These are phyloP conservation scores for Coriaria nepalensis DNA, from an alignment of 306 rosid species.

Conservation along the genomic window DNA sequence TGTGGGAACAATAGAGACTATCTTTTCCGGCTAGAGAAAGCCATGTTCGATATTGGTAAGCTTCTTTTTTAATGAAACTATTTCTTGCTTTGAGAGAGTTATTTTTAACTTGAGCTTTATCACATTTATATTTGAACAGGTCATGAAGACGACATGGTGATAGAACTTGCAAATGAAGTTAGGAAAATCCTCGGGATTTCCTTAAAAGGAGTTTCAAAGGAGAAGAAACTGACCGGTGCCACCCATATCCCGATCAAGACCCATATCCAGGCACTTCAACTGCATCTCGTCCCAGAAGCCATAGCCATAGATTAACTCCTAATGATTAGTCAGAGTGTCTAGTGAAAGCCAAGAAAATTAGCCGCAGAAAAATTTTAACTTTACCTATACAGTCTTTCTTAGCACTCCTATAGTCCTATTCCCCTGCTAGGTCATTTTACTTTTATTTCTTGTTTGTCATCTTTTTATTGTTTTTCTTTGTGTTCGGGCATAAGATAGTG, in stretches of 20 bases:
- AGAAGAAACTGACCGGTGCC: slow-evolving; percentile 34
- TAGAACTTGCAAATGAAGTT: slow-evolving; percentile 88
- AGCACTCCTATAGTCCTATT: too few species aligned
- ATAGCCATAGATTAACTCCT: slow-evolving; percentile 31
- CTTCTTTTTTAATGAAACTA: not conserved
- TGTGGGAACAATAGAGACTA: slow-evolving; percentile 89
- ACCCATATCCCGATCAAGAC: slow-evolving; percentile 40
- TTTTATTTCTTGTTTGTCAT: too few species aligned
- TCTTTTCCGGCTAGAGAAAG: slow-evolving; percentile 67
- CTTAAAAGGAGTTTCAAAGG: slow-evolving; percentile 23
- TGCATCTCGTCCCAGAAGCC: slow-evolving; percentile 60
- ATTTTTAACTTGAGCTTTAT: too few species aligned
- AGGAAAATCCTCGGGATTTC: slow-evolving; percentile 53
- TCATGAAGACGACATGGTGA: slow-evolving; percentile 69
- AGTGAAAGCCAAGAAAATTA: too few species aligned
- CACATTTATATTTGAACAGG: slow-evolving; percentile 27
- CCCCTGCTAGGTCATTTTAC: too few species aligned
- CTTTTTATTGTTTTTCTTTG: too few species aligned
- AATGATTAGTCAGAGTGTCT: too few species aligned
- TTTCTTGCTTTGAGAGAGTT: too few species aligned
- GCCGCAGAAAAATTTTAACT: slow-evolving; percentile 3
- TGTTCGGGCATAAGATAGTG: too few species aligned
- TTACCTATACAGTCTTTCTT: not conserved
- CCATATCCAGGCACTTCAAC: slow-evolving; percentile 38
- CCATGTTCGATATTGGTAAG: slow-evolving; percentile 74